These are phyloP conservation scores for Vaccinium macrocarpon DNA, from an alignment of 148 eudicot species.

Conservation along the genomic window DNA sequence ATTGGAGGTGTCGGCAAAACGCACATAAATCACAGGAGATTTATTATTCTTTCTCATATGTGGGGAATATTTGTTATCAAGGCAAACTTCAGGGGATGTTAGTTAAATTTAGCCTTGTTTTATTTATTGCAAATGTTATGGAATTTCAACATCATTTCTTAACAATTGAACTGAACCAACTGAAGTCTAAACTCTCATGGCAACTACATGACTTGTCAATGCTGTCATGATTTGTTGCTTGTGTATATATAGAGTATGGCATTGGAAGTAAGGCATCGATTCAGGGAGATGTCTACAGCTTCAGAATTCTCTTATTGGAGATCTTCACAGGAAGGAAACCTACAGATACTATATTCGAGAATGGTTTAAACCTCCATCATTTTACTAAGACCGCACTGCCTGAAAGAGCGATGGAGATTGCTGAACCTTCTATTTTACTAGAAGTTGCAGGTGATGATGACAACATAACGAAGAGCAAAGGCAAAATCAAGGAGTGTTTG, in stretches of 20 bases:
- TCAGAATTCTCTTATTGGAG: constrained; percentile 7
- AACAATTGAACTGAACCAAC: background rate
- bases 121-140: background rate
- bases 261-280: background rate
- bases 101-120: background rate
- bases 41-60: no score
- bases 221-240: background rate
- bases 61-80: no score
- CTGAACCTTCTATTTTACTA: background rate
- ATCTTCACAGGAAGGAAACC: background rate
- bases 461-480: background rate
- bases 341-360: background rate
- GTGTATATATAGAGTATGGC: background rate
- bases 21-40: no score
- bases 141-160: background rate
- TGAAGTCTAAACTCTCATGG: background rate
- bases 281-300: background rate
- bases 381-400: background rate
- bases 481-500: constrained; percentile 7
- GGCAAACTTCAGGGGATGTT: no score
- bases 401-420: background rate
- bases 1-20: no score
- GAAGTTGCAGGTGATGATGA: background rate
- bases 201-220: background rate
- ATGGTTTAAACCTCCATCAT: background rate